A percentile compares a stretch with the other conserved stretches of the same genome.
Evolutionary conservation across 2,329 filamentous ascomycete species (phyloP).

Genomic region (Decorospora gaudefroyi): DNA sequence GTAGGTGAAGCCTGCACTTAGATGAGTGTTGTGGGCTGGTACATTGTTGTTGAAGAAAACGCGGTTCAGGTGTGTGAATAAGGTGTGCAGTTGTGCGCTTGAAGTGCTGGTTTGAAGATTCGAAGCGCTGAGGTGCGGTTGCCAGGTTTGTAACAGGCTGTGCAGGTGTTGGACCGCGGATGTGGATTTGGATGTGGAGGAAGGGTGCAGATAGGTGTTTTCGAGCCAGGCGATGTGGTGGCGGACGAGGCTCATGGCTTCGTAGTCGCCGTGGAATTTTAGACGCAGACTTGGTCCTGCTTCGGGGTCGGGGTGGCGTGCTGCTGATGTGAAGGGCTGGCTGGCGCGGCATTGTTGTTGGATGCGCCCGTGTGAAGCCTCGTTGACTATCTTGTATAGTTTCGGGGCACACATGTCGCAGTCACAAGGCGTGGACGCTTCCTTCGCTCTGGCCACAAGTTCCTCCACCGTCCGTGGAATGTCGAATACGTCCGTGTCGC

Average conservation of each 20-base stretch:
- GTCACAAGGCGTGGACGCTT: slow-evolving; percentile 9
- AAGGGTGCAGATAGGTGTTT: slow-evolving; percentile 14
- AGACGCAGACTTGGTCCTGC: slow-evolving; percentile 7
- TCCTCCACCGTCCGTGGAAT: slow-evolving; percentile 8
- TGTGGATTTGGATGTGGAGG: not conserved
- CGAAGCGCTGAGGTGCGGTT: slow-evolving; percentile 8
- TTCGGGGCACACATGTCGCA: slow-evolving; percentile 23
- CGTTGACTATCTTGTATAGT: slow-evolving; percentile 14
- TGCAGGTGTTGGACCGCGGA: slow-evolving; percentile 9
- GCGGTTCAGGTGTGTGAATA: slow-evolving; percentile 16
- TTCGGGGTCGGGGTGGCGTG: not conserved
- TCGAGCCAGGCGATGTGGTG: slow-evolving; percentile 22
- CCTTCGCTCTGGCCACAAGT: slow-evolving; percentile 7
- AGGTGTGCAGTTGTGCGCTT: slow-evolving; percentile 7
- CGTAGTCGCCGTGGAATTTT: slow-evolving; percentile 21
- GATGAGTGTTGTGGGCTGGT: slow-evolving; percentile 6
- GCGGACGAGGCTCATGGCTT: slow-evolving; percentile 22
- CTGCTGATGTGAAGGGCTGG: not conserved
- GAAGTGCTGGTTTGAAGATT: slow-evolving; percentile 17
- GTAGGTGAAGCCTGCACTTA: slow-evolving; percentile 18
- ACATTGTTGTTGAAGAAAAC: slow-evolving; percentile 19
- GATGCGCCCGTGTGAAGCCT: slow-evolving; percentile 17
- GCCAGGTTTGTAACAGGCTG: slow-evolving; percentile 14
- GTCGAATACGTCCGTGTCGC: not conserved
- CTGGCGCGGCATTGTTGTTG: slow-evolving; percentile 2